Conservation (phyloP, 768 basidiomycete species). For the Mycena kentingensis region DNA sequence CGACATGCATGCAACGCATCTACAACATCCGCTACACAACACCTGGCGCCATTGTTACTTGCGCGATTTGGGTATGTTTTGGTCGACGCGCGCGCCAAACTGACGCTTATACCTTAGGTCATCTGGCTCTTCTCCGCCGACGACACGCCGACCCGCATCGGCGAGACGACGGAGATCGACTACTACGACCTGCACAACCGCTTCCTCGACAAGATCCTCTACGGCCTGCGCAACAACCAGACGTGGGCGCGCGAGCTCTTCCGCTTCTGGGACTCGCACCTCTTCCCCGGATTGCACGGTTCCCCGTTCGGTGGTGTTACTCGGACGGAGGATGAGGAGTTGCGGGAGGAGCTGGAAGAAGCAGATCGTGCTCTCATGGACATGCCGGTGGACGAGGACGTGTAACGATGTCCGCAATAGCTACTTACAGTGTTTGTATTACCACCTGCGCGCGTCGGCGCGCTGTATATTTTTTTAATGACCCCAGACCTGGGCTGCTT, state of each 20-base stretch:
- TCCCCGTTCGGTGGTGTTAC: background rate
- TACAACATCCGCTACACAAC: background rate
- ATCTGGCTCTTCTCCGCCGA: slow-evolving; percentile 1
- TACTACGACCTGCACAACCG: background rate
- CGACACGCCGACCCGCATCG: background rate
- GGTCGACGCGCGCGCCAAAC: background rate
- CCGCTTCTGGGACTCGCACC: background rate
- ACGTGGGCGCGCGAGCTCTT: background rate
- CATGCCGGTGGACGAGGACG: background rate
- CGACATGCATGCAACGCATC: background rate
- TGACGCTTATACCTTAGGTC: background rate
- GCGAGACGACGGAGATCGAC: background rate
- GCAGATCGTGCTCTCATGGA: background rate
- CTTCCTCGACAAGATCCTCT: background rate
- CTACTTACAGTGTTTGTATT: no score
- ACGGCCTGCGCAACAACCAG: background rate
- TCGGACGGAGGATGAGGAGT: background rate
- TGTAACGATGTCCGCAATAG: no score
- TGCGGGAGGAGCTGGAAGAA: background rate
- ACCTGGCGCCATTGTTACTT: background rate
- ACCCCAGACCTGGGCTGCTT: no score
- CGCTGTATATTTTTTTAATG: no score
- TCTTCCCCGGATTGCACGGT: background rate
- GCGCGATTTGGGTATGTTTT: background rate
- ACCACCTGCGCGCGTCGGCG: no score